phyloP scores from a whole-genome alignment of 495 filamentous ascomycete species.

The Aspergillus incahuasiensis region DNA sequence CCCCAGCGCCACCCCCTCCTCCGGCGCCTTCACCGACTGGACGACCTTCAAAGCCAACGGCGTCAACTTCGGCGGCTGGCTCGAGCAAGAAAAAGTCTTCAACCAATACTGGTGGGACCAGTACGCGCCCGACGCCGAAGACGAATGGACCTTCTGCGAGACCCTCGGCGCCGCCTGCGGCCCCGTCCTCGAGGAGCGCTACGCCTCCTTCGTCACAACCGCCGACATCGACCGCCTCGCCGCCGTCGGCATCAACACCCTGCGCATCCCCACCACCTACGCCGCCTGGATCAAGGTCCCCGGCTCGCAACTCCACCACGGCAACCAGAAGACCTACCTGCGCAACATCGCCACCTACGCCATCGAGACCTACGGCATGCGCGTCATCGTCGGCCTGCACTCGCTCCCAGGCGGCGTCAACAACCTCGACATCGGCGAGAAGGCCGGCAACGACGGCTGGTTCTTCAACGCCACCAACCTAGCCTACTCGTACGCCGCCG shows the following conservation, averaged over 20 bases:
- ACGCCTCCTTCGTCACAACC: slow-evolving; percentile 26
- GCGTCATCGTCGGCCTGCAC: slow-evolving; percentile 25
- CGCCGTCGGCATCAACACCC: slow-evolving; percentile 17
- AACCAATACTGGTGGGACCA: slow-evolving; percentile 20
- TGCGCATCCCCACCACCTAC: slow-evolving; percentile 31
- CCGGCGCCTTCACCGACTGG: not conserved
- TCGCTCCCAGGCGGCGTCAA: slow-evolving; percentile 26
- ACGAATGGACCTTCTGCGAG: slow-evolving; percentile 31
- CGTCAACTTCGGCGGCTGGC: slow-evolving; percentile 33
- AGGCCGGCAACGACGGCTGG: slow-evolving; percentile 21
- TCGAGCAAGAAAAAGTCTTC: slow-evolving; percentile 29
- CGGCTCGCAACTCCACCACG: slow-evolving; percentile 27
- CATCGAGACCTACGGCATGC: slow-evolving; percentile 25
- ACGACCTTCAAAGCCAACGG: slow-evolving; percentile 2
- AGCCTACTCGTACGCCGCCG: slow-evolving; percentile 18
- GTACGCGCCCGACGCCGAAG: slow-evolving; percentile 15
- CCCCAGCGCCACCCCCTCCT: too few species aligned
- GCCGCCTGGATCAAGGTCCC: slow-evolving; percentile 27
- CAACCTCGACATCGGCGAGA: slow-evolving; percentile 24
- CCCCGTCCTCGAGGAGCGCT: slow-evolving; percentile 24
- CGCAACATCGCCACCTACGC: slow-evolving; percentile 24
- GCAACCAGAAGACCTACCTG: slow-evolving; percentile 22
- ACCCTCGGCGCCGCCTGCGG: slow-evolving; percentile 22
- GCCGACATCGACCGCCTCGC: slow-evolving; percentile 29
- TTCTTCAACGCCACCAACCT: slow-evolving; percentile 22